phyloP scores from a whole-genome alignment of 164 flowering plant genomes.

The Piper betle region DNA sequence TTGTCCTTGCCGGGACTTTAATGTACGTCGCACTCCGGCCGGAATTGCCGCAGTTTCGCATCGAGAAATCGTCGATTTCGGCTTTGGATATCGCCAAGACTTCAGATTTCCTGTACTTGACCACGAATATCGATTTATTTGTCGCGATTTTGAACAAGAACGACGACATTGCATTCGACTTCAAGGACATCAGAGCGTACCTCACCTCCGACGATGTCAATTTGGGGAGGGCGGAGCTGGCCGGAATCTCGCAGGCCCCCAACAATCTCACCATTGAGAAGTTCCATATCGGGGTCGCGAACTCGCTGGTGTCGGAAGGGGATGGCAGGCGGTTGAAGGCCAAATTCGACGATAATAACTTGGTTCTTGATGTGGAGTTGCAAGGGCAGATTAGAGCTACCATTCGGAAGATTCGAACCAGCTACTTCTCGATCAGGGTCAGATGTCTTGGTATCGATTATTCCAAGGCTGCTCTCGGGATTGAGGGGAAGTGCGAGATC shows the following conservation, averaged over 20 bases:
- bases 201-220: not conserved
- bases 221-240: not conserved
- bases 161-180: not conserved
- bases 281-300: not conserved
- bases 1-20: not conserved
- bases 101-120: not conserved
- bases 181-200: not conserved
- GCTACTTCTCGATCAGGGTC: not conserved
- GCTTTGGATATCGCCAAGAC: not conserved
- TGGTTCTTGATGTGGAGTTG: not conserved
- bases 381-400: not conserved
- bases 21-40: not conserved
- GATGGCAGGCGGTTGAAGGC: not conserved
- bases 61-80: not conserved
- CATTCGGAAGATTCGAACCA: not conserved
- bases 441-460: not conserved
- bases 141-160: not conserved
- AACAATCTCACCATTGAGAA: constrained; percentile 1
- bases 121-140: not conserved
- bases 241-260: not conserved
- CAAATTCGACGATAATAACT: not conserved
- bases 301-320: not conserved
- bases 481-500: not conserved
- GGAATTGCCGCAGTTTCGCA: not conserved
- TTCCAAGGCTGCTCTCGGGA: not conserved